These are phyloP conservation scores for Auriculariales sp. DNA, from an alignment of 768 basidiomycete species.

Conservation along the genomic window DNA sequence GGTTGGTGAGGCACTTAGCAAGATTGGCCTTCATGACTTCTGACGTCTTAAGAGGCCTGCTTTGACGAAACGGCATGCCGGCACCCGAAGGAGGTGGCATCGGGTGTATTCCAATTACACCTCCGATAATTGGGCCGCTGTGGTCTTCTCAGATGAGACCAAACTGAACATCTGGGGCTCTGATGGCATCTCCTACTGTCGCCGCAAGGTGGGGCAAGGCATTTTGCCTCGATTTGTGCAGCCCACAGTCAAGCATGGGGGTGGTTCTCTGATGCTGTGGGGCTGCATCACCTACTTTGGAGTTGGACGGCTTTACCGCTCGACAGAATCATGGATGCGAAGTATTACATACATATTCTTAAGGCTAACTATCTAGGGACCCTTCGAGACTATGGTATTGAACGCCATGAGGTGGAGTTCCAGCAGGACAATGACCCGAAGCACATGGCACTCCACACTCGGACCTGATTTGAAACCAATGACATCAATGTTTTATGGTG, in stretches of 20 bases:
- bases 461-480: too few relatives aligned
- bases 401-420: constrained; percentile 12
- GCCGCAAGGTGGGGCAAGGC: constrained; percentile 15
- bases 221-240: constrained; percentile 12
- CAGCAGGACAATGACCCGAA: constrained; percentile 26
- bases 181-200: constrained; percentile 18
- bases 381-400: constrained; percentile 11
- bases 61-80: constrained; percentile 10
- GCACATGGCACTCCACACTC: too few relatives aligned
- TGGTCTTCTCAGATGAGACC: constrained; percentile 21
- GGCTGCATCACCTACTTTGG: constrained; percentile 18
- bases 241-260: constrained; percentile 22
- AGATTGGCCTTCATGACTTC: constrained; percentile 2
- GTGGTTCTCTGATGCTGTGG: constrained; percentile 23
- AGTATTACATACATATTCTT: constrained; percentile 17
- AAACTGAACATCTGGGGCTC: constrained; percentile 19
- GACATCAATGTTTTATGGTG: too few relatives aligned
- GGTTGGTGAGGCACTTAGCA: background rate
- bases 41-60: constrained; percentile 9
- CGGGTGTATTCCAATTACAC: constrained; percentile 14
- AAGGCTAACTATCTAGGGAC: constrained; percentile 16
- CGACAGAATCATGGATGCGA: constrained; percentile 17
- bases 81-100: constrained; percentile 11
- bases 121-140: constrained; percentile 14
- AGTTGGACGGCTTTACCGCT: constrained; percentile 15